Conservation (phyloP, 441 rosid species). For the Daphne laureola region DNA sequence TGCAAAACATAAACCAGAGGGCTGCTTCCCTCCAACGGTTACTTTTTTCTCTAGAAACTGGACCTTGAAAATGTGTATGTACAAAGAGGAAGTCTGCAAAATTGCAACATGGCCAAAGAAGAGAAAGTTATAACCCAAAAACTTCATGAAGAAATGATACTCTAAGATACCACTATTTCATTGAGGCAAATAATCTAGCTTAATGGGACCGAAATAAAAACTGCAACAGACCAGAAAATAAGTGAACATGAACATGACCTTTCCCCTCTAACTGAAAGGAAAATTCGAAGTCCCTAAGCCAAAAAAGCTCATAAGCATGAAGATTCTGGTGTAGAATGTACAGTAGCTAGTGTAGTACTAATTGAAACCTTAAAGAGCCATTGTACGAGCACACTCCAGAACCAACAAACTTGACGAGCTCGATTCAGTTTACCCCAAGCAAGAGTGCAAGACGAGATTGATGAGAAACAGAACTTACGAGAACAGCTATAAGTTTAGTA, state of each 20-base stretch:
- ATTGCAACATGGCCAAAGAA: background rate
- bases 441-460: background rate
- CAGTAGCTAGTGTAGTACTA: too few species aligned
- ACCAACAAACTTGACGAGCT: constrained; percentile 5
- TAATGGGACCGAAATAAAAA: background rate
- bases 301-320: background rate
- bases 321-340: background rate
- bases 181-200: background rate
- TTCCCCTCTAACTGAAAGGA: too few species aligned
- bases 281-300: too few species aligned
- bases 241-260: background rate
- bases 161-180: background rate
- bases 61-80: constrained; percentile 78
- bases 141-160: background rate
- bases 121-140: background rate
- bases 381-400: too few species aligned
- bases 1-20: constrained; percentile 59
- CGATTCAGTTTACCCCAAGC: background rate
- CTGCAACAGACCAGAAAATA: background rate
- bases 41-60: constrained; percentile 67
- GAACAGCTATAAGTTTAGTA: constrained; percentile 68
- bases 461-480: constrained; percentile 38
- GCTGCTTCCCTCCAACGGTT: constrained; percentile 72
- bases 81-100: constrained; percentile 85
- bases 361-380: too few species aligned